Base-by-base conservation (phyloP, 2,329 filamentous ascomycete species). In the Alternaria brassicae region DNA sequence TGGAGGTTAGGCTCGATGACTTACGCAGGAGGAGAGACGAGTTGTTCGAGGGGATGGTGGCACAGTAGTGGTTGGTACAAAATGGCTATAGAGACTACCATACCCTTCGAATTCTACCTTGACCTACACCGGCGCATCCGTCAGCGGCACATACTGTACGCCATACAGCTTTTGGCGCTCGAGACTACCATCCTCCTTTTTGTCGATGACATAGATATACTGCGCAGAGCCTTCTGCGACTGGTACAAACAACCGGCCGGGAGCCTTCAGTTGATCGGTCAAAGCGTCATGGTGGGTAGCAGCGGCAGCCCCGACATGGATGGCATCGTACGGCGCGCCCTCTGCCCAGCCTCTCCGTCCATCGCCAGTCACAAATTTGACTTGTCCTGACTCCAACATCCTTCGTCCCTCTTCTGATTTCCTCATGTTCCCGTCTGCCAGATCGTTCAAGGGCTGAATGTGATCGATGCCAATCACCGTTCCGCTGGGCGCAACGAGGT, bases 301-400 rank as follows among this genome's bases (percentile, higher is more conserved):
- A 0, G 94, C 94, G 7, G 92, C 91, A 0, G 95, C 95, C 0
- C 95, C 95, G 3, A 98, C 95, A 75, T 98, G 95, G 60, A 99
- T 98, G 2, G 91, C 93, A 83, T 98, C 92, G 83, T 94, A 99
- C 0, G 88, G 84, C 17, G 72, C 68, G 61, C 80, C 83, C 12
- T 81, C 79, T 27, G 50, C 57, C 76, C 77, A 83, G 3, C 82
- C 82, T 53, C 77, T 72, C 61, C 82, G 68, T 12, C 82, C 82
- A 79, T 97, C 93, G 0, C 88, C 93, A 0, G 87, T 83, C 1
- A 93, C 83, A 72, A 96, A 96, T 57, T 82, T 81, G 40, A 93
- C 86, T 70, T 83, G 85, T 0, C 89, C 91, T 0, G 77, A 80
- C 1, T 84, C 83, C 13, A 97, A 77, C 54, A 96, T 78, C 10